Conservation (phyloP, 202 grass and related monocot species). For the Zizania palustris region DNA sequence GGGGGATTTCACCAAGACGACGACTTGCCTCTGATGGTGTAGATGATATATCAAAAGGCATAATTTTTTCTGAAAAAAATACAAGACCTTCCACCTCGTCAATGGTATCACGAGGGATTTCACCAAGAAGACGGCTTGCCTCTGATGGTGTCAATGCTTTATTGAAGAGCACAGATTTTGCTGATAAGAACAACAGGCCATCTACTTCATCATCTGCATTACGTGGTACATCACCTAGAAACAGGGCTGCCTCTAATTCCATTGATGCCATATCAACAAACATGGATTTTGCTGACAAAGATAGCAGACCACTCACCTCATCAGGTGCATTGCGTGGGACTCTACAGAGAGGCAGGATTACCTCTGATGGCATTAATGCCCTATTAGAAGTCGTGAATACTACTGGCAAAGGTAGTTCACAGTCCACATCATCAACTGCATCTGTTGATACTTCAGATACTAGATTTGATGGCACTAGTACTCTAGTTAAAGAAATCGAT, state of each 20-base stretch:
- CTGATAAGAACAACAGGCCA: slow-evolving; percentile 48
- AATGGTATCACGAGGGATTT: slow-evolving; percentile 58
- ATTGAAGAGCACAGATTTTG: slow-evolving; percentile 43
- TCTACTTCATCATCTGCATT: slow-evolving; percentile 39
- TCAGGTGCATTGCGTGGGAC: slow-evolving; percentile 39
- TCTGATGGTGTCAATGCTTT: slow-evolving; percentile 40
- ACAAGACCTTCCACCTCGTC: slow-evolving; percentile 42
- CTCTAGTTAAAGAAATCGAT: slow-evolving; percentile 31
- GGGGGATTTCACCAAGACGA: slow-evolving; percentile 63
- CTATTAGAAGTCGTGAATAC: slow-evolving; percentile 22
- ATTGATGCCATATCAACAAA: slow-evolving; percentile 38
- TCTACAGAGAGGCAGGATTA: slow-evolving; percentile 26
- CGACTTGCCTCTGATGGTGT: slow-evolving; percentile 38
- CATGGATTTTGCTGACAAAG: slow-evolving; percentile 43
- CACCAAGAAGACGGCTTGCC: slow-evolving; percentile 52
- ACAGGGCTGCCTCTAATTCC: slow-evolving; percentile 34
- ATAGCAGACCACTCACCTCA: slow-evolving; percentile 28
- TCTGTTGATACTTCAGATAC: slow-evolving; percentile 39
- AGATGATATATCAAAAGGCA: slow-evolving; percentile 52
- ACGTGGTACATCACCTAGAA: slow-evolving; percentile 55
- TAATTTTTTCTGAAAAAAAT: slow-evolving; percentile 61
- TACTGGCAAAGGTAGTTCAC: slow-evolving; percentile 38
- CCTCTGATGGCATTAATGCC: slow-evolving; percentile 27
- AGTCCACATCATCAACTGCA: slow-evolving; percentile 24
- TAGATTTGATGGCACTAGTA: slow-evolving; percentile 35